Evolutionary conservation across 371 early-diverging fungal genomes (phyloP), one percentile per base, ranked within the genome.

Genomic region (Rhizopus arrhizus): DNA sequence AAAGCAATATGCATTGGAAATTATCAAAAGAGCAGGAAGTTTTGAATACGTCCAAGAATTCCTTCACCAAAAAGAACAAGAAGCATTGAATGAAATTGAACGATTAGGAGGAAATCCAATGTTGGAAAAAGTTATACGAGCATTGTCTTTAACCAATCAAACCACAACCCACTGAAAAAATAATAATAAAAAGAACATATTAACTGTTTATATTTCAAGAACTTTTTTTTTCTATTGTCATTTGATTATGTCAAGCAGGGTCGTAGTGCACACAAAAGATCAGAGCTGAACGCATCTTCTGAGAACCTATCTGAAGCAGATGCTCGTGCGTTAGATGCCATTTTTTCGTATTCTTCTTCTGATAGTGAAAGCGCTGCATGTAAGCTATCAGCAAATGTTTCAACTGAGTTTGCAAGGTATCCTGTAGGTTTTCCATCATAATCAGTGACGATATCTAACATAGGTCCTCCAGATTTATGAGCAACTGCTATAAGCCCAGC

Each of bases 391-490:
- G 93, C 91, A 80, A 89, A 94, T 28, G 82, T 81, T 4, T 88
- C 81, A 0, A 71, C 78, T 3, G 85, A 77, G 13, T 72, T 70
- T 4, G 93, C 94, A 49, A 94, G 72, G 62, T 81, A 93, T 7
- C 81, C 83, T 46, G 75, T 83, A 5, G 48, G 66, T 8, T 72
- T 63, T n/a, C 68, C 83, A 62, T 80, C 72, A 51, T 81, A 77
- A 4, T 78, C 77, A 0, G 71, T 73, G 0, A 98, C 88, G 70
- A 98, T 98, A 69, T 98, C 97, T 75, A 89, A 72, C 69, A 90
- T 88, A 2, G 98, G 98, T 0, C 98, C 98, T 22, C 90, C 98
- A 13, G 96, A 96, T 63, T 94, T 85, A 70, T 98, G 92, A 2
- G 93, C 97, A 3, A 97, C 74, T 3, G 95, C 85, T 33, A 98